Evolutionary conservation across 176 grass and related monocot species (phyloP).

Genomic region (Leersia perrieri): DNA sequence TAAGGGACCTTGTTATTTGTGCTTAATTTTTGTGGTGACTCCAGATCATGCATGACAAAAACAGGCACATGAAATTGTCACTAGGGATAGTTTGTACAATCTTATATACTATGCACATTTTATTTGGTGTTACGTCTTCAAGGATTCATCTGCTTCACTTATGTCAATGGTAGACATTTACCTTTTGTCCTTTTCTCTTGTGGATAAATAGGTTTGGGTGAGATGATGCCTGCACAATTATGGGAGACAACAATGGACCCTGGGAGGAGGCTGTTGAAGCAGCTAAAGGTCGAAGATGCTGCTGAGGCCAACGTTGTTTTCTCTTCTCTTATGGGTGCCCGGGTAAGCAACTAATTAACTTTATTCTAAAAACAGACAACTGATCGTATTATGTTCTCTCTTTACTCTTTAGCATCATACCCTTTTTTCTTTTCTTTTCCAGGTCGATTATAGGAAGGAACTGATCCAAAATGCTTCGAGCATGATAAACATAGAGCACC

Average conservation of each 20-base stretch:
- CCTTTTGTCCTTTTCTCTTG: constrained; percentile 24
- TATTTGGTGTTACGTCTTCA: background rate
- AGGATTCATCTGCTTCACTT: background rate
- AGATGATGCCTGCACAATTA: constrained; percentile 95
- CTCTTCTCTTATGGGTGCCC: constrained; percentile 83
- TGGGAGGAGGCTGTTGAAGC: constrained; percentile 84
- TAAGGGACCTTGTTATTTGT: background rate
- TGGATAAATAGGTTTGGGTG: constrained; percentile 69
- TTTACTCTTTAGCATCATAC: background rate
- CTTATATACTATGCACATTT: background rate
- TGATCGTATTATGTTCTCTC: background rate
- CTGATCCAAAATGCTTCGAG: constrained; percentile 69
- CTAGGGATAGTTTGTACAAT: background rate
- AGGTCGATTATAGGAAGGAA: constrained; percentile 91
- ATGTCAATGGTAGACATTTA: constrained; percentile 15
- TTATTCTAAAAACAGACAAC: background rate
- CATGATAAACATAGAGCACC: constrained; percentile 73
- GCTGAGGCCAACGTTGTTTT: constrained; percentile 85
- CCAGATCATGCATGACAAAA: background rate
- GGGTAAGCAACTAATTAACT: constrained; percentile 50
- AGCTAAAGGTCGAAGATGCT: constrained; percentile 84
- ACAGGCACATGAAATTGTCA: too few relatives aligned
- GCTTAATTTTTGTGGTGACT: background rate
- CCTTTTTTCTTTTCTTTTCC: constrained; percentile 19
- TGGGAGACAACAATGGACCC: constrained; percentile 98